These are phyloP conservation scores for Flaveria trinervia DNA, from an alignment of 129 eudicot genomes.

Conservation along the genomic window DNA sequence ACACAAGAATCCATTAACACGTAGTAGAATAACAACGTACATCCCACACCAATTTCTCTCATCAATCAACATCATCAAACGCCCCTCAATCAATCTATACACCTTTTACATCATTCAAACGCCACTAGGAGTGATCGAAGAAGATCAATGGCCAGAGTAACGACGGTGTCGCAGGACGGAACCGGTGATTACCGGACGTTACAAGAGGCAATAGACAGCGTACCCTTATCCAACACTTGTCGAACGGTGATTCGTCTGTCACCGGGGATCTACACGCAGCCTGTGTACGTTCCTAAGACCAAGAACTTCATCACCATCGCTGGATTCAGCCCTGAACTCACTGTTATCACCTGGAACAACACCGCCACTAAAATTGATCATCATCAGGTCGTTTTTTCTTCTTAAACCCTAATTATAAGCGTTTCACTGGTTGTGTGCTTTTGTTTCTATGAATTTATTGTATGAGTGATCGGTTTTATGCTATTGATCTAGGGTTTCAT, in stretches of 20 bases:
- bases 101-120: not conserved
- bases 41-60: not conserved
- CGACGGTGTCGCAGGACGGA: constrained; percentile 73
- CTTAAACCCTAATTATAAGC: not conserved
- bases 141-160: constrained; percentile 41
- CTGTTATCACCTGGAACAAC: constrained; percentile 72
- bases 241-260: constrained; percentile 66
- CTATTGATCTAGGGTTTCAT: constrained; percentile 19
- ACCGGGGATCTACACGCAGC: constrained; percentile 78
- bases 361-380: constrained; percentile 82
- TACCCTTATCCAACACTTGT: constrained; percentile 67
- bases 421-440: too few relatives aligned
- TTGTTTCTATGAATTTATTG: not conserved
- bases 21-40: too few relatives aligned
- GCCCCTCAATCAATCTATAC: not conserved
- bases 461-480: constrained; percentile 2
- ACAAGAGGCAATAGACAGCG: constrained; percentile 79
- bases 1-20: too few relatives aligned
- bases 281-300: constrained; percentile 75
- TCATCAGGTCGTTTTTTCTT: constrained; percentile 50
- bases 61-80: not conserved
- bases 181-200: constrained; percentile 61
- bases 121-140: too few relatives aligned
- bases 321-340: constrained; percentile 66
- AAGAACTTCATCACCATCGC: constrained; percentile 78